Conservation (phyloP, 179 eudicot genomes). For the Corrigiola litoralis region DNA sequence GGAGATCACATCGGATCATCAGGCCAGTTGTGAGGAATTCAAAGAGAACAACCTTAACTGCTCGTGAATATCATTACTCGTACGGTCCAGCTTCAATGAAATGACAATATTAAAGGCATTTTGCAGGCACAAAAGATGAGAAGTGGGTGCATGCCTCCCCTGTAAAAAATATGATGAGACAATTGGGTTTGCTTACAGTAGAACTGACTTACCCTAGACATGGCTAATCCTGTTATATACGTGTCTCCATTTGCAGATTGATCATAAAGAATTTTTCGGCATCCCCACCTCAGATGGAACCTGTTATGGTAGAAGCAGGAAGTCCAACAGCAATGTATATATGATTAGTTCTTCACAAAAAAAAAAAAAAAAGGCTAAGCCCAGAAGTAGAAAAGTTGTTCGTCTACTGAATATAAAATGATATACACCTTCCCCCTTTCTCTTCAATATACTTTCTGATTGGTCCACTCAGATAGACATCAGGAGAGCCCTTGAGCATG, state of each 20-base stretch:
- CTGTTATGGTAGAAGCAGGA: conserved; percentile 29
- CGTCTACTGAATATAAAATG: background rate
- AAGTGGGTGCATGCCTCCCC: too few relatives aligned
- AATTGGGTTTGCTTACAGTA: background rate
- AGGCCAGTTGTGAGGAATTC: too few relatives aligned
- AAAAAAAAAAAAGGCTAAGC: background rate
- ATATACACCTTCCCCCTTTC: conserved; percentile 81
- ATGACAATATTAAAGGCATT: background rate
- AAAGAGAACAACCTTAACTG: too few relatives aligned
- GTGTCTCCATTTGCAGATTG: conserved; percentile 66
- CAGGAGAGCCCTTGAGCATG: conserved; percentile 99
- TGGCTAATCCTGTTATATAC: conserved; percentile 77
- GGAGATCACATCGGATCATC: too few relatives aligned
- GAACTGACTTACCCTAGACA: conserved; percentile 60
- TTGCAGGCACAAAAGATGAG: background rate
- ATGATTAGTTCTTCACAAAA: background rate
- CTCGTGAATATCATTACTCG: too few relatives aligned
- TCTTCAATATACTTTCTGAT: conserved; percentile 79
- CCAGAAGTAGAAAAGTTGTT: conserved; percentile 1
- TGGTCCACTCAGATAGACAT: conserved; percentile 90
- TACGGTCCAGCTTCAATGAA: too few relatives aligned
- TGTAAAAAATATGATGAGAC: too few relatives aligned
- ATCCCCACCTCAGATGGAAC: conserved; percentile 98
- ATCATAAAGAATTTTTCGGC: conserved; percentile 80
- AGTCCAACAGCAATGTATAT: background rate